Evolutionary conservation across 495 filamentous ascomycete species (phyloP).

Genomic region (Cladorrhinum samala): DNA sequence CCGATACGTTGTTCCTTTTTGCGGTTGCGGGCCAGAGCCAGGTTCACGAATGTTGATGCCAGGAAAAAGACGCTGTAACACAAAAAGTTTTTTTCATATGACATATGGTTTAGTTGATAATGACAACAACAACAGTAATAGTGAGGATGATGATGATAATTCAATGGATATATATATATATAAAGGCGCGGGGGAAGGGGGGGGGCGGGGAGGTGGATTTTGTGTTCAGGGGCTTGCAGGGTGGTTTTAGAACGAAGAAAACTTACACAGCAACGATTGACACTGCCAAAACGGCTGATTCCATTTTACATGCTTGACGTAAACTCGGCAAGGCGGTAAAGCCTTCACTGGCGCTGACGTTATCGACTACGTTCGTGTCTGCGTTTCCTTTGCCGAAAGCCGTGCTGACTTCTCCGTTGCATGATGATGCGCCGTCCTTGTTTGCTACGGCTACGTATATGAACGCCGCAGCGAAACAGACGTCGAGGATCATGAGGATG

Average conservation of each 20-base stretch:
- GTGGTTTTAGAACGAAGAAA: too few relatives aligned
- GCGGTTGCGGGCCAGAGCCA: conserved; percentile 61
- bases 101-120: not conserved
- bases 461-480: conserved; percentile 51
- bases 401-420: conserved; percentile 58
- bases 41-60: conserved; percentile 56
- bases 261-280: conserved; percentile 73
- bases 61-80: conserved; percentile 66
- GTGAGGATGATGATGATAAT: not conserved
- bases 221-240: too few relatives aligned
- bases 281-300: conserved; percentile 71
- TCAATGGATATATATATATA: too few relatives aligned
- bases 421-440: conserved; percentile 55
- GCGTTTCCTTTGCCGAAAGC: conserved; percentile 58
- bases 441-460: conserved; percentile 58
- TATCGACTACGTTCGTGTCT: conserved; percentile 28
- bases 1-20: conserved; percentile 75
- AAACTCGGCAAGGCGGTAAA: conserved; percentile 41
- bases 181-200: too few relatives aligned
- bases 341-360: conserved; percentile 28
- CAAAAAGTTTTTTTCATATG: conserved; percentile 5
- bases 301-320: conserved; percentile 57
- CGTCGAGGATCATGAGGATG: conserved; percentile 61
- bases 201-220: too few relatives aligned
- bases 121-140: not conserved